Conservation (phyloP, 768 basidiomycete species). For the Rhizopogon sp. region DNA sequence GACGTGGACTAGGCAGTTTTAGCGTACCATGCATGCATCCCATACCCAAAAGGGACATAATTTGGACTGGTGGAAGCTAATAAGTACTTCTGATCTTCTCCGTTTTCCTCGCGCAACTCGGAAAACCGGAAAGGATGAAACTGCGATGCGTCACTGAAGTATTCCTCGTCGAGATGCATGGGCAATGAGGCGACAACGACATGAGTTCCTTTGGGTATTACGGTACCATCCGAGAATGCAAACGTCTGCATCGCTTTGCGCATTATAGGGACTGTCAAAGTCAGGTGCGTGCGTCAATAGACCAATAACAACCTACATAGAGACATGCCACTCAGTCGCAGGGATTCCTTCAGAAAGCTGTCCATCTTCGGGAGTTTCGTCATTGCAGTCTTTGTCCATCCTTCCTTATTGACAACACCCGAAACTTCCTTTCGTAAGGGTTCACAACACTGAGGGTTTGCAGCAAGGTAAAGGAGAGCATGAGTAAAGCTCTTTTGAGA, state of each 20-base stretch:
- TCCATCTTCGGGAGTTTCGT: conserved; percentile 32
- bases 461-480: conserved; percentile 35
- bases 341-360: conserved; percentile 40
- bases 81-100: conserved; percentile 21
- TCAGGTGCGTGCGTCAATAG: conserved; percentile 3
- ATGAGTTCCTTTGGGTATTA: conserved; percentile 33
- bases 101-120: conserved; percentile 16
- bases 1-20: neutral
- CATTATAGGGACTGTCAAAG: conserved; percentile 21
- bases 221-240: conserved; percentile 30
- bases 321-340: conserved; percentile 29
- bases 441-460: conserved; percentile 32
- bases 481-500: conserved; percentile 27
- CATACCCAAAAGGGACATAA: conserved; percentile 31
- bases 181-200: conserved; percentile 26
- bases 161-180: conserved; percentile 35
- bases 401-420: conserved; percentile 23
- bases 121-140: conserved; percentile 41
- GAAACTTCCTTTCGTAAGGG: conserved; percentile 38
- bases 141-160: conserved; percentile 37
- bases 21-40: conserved; percentile 30
- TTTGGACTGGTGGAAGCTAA: conserved; percentile 25
- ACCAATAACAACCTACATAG: conserved; percentile 20
- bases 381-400: conserved; percentile 29
- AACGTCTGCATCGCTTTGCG: conserved; percentile 30